Conservation (phyloP, 768 basidiomycete species). For the Xerocomus spinulosus region DNA sequence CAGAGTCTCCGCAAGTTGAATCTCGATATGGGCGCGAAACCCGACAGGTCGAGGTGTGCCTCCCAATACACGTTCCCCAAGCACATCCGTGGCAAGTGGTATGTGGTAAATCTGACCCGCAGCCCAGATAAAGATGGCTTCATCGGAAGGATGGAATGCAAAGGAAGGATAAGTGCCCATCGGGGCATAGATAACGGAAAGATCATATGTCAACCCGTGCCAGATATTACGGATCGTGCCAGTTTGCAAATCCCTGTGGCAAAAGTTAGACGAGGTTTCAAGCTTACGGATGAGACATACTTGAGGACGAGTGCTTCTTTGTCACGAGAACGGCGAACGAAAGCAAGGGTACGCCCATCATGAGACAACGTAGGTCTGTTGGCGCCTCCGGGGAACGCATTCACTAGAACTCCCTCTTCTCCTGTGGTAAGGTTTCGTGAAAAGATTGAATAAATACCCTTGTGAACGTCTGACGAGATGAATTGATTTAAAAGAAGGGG, state of each 20-base stretch:
- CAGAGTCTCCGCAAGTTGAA: slow-evolving; percentile 59
- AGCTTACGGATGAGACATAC: slow-evolving; percentile 35
- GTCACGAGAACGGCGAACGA: slow-evolving; percentile 68
- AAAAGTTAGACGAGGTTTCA: background rate
- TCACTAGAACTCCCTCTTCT: slow-evolving; percentile 48
- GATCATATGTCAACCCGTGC: slow-evolving; percentile 67
- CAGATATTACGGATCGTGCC: slow-evolving; percentile 63
- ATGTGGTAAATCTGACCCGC: slow-evolving; percentile 64
- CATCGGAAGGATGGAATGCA: slow-evolving; percentile 41
- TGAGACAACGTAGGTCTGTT: slow-evolving; percentile 66
- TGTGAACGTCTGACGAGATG: slow-evolving; percentile 51
- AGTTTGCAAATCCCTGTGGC: slow-evolving; percentile 55
- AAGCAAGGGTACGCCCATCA: slow-evolving; percentile 66
- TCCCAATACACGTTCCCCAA: slow-evolving; percentile 46
- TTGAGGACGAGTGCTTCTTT: slow-evolving; percentile 70
- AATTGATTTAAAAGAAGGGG: background rate
- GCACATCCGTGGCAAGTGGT: slow-evolving; percentile 37
- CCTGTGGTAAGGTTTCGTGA: slow-evolving; percentile 58
- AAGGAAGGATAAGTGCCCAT: slow-evolving; percentile 81
- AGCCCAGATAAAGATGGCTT: slow-evolving; percentile 63
- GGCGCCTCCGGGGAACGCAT: slow-evolving; percentile 63
- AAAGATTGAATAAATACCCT: slow-evolving; percentile 68
- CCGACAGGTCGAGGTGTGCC: slow-evolving; percentile 45
- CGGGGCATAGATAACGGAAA: slow-evolving; percentile 58
- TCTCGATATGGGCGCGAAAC: slow-evolving; percentile 61